Base-by-base conservation (phyloP, 129 eudicot species). In the Artemisia annua region DNA sequence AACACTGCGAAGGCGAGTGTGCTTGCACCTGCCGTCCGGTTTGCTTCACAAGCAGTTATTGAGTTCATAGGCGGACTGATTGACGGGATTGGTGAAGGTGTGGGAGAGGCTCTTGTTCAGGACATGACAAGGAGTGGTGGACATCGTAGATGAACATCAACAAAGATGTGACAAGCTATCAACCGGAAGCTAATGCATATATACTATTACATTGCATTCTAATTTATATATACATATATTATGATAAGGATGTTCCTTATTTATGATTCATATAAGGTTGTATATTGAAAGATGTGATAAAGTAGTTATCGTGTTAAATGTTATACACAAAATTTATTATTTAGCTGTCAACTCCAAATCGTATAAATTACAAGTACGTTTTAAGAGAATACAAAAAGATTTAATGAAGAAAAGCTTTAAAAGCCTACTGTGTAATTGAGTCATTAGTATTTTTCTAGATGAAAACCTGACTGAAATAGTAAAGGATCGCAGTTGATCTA, bases 81-180 rank as follows among this genome's bases (percentile, higher is more conserved):
- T 61, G 98, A 89, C 32, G 98, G 98, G 15, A 55, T 92, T 12
- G 98, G 98, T 57, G 94, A 92, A 77, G 93, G 91, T 19, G 80
- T 92, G 14, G 98, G 91, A 48, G 89, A 89, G 62, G 92, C 83
- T 67, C 81, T 92, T 9, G 77, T 87, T 69, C 89, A 89, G 70
- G 83, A 83, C 55, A 67, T 85, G 16, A 79, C 71, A 10, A 83
- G 87, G 82, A 71, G 77, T 53, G 61, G 73, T 28, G 70, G 69
- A 8, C 61, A 11, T 48, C 17, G 14, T 4, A 55, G 13, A 51
- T n/a, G 7, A 16, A 60, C 68, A 7, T 51, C 50, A 2, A 44
- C 60, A 63, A 28, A 44, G 55, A 71, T 63, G 19, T 71, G 56
- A 71, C 35, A 24, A 30, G n/a, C 63, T 18, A 2, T 20, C 46